A percentile compares a stretch with the other conserved stretches of the same genome.
Conservation (phyloP, 306 rosid species). For the Trifolium dubium region DNA sequence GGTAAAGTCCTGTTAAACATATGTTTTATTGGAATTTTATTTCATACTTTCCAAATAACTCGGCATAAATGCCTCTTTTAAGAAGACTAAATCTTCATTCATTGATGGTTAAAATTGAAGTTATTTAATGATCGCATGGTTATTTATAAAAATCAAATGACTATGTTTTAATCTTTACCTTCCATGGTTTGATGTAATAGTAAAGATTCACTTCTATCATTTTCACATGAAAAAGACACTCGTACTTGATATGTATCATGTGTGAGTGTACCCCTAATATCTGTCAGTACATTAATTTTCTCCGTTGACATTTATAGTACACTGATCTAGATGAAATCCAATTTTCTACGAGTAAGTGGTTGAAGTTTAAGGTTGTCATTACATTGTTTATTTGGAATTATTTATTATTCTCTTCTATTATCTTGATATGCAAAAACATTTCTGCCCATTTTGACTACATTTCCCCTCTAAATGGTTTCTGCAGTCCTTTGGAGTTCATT, state of each 20-base stretch:
- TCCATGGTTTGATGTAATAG: background rate
- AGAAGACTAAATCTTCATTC: background rate
- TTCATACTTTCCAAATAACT: conserved; percentile 28
- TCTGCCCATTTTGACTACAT: conserved; percentile 24
- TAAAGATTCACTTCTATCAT: background rate
- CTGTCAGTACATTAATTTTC: conserved; percentile 23
- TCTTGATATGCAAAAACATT: background rate
- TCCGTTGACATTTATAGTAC: conserved; percentile 16
- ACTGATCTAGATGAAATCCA: conserved; percentile 20
- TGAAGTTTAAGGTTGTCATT: conserved; percentile 25
- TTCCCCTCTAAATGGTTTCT: conserved; percentile 45
- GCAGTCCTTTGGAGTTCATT: conserved; percentile 98
- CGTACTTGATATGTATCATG: background rate
- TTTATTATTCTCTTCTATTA: conserved; percentile 29
- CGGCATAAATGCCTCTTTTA: background rate
- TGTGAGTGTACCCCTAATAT: background rate
- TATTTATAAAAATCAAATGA: background rate
- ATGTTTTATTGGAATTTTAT: conserved; percentile 31
- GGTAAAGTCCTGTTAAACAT: conserved; percentile 55
- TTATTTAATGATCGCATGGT: background rate
- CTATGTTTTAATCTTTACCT: background rate
- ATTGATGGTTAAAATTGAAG: background rate
- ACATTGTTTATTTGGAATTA: background rate
- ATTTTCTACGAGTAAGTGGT: background rate
- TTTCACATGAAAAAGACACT: background rate